Percentiles rank a stretch among this genome's conserved stretches.
phyloP scores from a whole-genome alignment of 139 green algal species.

The Ulvella scutata region DNA sequence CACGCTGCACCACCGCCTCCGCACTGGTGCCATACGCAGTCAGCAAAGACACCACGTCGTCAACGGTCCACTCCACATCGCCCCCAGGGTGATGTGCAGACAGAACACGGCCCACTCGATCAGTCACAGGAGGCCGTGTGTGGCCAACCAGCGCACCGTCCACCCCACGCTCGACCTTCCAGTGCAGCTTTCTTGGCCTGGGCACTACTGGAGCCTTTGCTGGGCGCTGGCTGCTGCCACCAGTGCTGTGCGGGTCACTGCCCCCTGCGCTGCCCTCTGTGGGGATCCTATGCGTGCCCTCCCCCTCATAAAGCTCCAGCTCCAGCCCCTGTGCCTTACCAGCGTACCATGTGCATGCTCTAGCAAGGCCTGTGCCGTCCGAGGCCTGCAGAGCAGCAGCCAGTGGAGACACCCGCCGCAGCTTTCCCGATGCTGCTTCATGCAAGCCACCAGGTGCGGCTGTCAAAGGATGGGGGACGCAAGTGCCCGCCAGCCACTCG shows the following conservation, averaged over 20 bases:
- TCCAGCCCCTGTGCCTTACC: constrained; percentile 7
- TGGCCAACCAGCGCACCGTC: constrained; percentile 16
- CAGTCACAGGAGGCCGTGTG: background rate
- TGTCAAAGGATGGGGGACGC: background rate
- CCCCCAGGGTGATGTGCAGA: background rate
- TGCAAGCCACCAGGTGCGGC: background rate
- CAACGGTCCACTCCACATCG: background rate
- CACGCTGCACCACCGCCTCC: constrained; percentile 28
- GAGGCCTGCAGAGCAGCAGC: constrained; percentile 15
- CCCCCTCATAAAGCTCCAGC: background rate
- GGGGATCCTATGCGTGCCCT: background rate
- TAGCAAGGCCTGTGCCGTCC: constrained; percentile 26
- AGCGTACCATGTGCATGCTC: constrained; percentile 33
- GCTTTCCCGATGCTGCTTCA: background rate
- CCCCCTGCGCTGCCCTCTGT: background rate
- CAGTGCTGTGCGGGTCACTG: background rate
- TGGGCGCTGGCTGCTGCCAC: background rate
- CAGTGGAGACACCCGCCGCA: constrained; percentile 3
- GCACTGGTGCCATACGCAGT: constrained; percentile 42
- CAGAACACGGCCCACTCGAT: background rate
- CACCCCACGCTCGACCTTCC: constrained; percentile 10
- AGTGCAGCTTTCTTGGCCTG: constrained; percentile 3
- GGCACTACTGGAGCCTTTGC: constrained; percentile 4
- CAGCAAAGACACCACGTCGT: constrained; percentile 44
- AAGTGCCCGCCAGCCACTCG: background rate